phyloP scores from a whole-genome alignment of 768 basidiomycete species.

The Postia placenta region DNA sequence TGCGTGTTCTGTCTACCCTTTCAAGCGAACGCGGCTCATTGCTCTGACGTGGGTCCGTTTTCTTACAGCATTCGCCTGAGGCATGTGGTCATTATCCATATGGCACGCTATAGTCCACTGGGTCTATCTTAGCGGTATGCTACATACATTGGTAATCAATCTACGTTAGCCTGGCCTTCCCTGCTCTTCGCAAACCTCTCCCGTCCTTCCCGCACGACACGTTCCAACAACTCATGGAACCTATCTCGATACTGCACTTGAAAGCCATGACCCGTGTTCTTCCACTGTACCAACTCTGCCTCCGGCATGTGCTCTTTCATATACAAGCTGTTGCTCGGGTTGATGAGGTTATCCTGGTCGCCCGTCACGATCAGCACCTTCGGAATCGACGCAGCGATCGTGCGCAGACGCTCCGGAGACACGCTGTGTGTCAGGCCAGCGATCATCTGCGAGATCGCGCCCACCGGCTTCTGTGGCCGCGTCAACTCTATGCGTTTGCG shows the following conservation, averaged over 20 bases:
- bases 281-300: slow-evolving; percentile 50
- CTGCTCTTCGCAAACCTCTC: slow-evolving; percentile 5
- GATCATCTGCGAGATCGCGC: slow-evolving; percentile 66
- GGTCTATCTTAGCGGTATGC: too few relatives aligned
- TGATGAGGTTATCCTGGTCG: slow-evolving; percentile 56
- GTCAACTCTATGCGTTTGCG: slow-evolving; percentile 43
- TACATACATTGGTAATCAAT: too few relatives aligned
- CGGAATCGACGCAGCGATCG: slow-evolving; percentile 46
- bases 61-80: too few relatives aligned
- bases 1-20: too few relatives aligned
- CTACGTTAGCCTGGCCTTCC: background rate
- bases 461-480: slow-evolving; percentile 52
- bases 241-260: slow-evolving; percentile 39
- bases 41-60: too few relatives aligned
- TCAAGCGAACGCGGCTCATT: too few relatives aligned
- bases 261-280: slow-evolving; percentile 59
- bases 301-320: slow-evolving; percentile 54
- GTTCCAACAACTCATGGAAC: slow-evolving; percentile 55
- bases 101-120: too few relatives aligned
- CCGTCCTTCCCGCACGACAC: slow-evolving; percentile 47
- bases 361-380: slow-evolving; percentile 68
- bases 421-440: slow-evolving; percentile 64
- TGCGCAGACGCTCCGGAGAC: slow-evolving; percentile 21
- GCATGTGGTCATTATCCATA: too few relatives aligned
- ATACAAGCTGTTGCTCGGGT: slow-evolving; percentile 40